A percentile compares a stretch with the other conserved stretches of the same genome.
Evolutionary conservation across 1,284 basidiomycete species (phyloP).

Genomic region (Boletellus deceptivus): DNA sequence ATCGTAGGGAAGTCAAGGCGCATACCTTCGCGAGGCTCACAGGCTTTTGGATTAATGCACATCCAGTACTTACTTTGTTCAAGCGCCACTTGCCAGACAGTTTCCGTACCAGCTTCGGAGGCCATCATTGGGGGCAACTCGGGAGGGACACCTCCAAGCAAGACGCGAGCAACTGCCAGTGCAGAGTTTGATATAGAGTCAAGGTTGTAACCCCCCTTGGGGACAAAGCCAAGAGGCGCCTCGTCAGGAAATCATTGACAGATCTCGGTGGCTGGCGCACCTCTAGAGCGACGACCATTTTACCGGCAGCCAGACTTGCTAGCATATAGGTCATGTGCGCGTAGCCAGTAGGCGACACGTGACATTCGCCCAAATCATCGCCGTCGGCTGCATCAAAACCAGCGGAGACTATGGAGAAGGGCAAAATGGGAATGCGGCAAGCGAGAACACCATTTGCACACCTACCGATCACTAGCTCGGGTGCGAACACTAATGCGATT

Average conservation of each 20-base stretch:
- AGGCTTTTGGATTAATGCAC: slow-evolving; percentile 72
- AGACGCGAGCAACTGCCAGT: slow-evolving; percentile 78
- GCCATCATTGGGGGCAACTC: slow-evolving; percentile 70
- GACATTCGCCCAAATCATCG: slow-evolving; percentile 88
- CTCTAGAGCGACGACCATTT: slow-evolving; percentile 91
- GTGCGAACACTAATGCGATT: slow-evolving; percentile 93
- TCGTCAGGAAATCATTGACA: slow-evolving; percentile 7
- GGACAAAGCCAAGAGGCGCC: background rate
- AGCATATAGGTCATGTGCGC: slow-evolving; percentile 99
- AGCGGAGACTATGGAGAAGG: slow-evolving; percentile 73
- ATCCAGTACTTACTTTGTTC: slow-evolving; percentile 93
- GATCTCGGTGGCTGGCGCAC: slow-evolving; percentile 39
- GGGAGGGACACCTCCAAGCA: slow-evolving; percentile 85
- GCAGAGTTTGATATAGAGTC: slow-evolving; percentile 87
- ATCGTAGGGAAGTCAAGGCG: slow-evolving; percentile 1
- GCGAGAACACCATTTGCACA: slow-evolving; percentile 8
- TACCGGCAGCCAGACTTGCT: slow-evolving; percentile 84
- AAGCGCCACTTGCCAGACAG: slow-evolving; percentile 82
- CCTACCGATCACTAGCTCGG: slow-evolving; percentile 94
- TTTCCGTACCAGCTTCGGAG: slow-evolving; percentile 78
- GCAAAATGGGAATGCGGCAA: background rate
- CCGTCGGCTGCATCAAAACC: slow-evolving; percentile 97
- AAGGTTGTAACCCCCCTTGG: slow-evolving; percentile 95
- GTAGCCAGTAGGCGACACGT: slow-evolving; percentile 91
- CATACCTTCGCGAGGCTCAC: slow-evolving; percentile 74